phyloP scores from a whole-genome alignment of 2,329 filamentous ascomycete species.

The Pseudogymnoascus pannorum region DNA sequence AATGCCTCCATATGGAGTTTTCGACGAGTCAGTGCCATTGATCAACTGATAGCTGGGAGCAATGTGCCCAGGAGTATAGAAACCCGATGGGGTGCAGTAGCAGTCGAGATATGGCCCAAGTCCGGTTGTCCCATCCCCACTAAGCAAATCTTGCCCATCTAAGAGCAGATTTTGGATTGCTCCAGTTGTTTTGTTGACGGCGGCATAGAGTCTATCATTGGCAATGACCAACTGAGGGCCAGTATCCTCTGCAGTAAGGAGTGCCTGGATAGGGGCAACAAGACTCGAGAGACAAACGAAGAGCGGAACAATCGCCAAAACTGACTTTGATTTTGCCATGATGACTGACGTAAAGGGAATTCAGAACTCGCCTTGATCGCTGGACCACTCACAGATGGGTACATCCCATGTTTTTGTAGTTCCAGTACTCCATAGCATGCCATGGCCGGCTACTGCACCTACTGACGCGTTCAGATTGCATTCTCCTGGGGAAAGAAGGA shows the following conservation, averaged over 20 bases:
- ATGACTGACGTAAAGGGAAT: not conserved
- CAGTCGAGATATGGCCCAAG: slow-evolving; percentile 55
- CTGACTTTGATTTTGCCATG: slow-evolving; percentile 4
- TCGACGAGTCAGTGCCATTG: slow-evolving; percentile 41
- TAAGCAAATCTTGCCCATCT: slow-evolving; percentile 46
- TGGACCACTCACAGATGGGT: not conserved
- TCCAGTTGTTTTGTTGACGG: slow-evolving; percentile 37
- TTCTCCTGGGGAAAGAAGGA: not conserved
- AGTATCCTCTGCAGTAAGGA: slow-evolving; percentile 27
- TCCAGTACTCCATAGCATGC: not conserved
- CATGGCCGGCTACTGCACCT: not conserved
- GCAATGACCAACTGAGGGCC: slow-evolving; percentile 30
- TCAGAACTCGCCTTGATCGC: not conserved
- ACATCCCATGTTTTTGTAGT: not conserved
- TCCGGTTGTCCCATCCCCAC: slow-evolving; percentile 39
- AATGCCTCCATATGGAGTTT: slow-evolving; percentile 49
- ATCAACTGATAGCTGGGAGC: slow-evolving; percentile 44
- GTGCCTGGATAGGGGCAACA: not conserved
- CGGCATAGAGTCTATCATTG: slow-evolving; percentile 38
- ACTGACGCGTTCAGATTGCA: not conserved
- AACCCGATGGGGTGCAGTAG: slow-evolving; percentile 52
- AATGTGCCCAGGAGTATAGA: slow-evolving; percentile 50
- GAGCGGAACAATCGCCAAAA: not conserved
- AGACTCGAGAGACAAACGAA: slow-evolving; percentile 1
- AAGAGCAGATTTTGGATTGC: slow-evolving; percentile 37